phyloP scores from a whole-genome alignment of 495 filamentous ascomycete genomes.

The Aspergillus campestris region DNA sequence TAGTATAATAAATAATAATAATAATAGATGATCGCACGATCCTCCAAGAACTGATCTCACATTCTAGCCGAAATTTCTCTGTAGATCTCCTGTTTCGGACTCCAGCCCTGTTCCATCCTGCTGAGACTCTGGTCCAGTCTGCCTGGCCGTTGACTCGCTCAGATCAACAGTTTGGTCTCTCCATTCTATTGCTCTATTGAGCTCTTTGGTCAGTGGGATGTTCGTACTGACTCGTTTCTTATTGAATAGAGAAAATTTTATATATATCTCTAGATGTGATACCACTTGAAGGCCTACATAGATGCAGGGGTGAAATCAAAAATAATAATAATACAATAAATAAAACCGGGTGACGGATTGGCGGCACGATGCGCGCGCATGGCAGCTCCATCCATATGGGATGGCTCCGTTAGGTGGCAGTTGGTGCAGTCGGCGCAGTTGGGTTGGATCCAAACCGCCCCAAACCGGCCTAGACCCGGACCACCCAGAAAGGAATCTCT shows the following conservation, averaged over 20 bases:
- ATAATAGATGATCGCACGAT: conserved; percentile 10
- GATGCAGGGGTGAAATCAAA: not conserved
- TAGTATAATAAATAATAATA: not conserved
- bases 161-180: conserved; percentile 1
- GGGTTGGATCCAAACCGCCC: conserved; percentile 5
- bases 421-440: too few species aligned
- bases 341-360: conserved; percentile 12
- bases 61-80: conserved; percentile 3
- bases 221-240: too few species aligned
- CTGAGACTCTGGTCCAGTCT: too few species aligned
- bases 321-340: conserved; percentile 11
- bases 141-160: not conserved
- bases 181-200: not conserved
- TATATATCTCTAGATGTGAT: too few species aligned
- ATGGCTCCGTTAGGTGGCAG: too few species aligned
- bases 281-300: too few species aligned
- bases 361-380: conserved; percentile 7
- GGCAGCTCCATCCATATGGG: conserved; percentile 5
- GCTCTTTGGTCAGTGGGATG: not conserved
- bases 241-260: too few species aligned
- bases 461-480: conserved; percentile 6
- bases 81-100: conserved; percentile 5
- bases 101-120: not conserved
- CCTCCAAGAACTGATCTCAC: conserved; percentile 22
- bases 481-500: conserved; percentile 14